A percentile compares a stretch with the other conserved stretches of the same genome.
Conservation (phyloP, 768 basidiomycete genomes). For the Trametes sanguinea region DNA sequence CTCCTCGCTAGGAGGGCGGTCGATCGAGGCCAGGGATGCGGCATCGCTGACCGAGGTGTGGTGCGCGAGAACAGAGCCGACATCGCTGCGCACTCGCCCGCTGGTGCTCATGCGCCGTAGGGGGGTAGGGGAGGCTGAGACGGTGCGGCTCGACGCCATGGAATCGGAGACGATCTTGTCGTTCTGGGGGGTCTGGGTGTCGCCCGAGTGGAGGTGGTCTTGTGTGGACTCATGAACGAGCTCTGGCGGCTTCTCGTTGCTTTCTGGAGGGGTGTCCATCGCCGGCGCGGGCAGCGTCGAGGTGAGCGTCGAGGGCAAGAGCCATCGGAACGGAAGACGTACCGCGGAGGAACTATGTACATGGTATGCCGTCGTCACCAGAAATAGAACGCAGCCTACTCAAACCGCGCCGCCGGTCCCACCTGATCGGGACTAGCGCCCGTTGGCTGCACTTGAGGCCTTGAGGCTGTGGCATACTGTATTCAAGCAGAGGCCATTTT, state of each 20-base stretch:
- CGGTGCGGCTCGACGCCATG: neutral
- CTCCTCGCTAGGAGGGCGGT: slow-evolving; percentile 40
- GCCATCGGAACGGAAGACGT: neutral
- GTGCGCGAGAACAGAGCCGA: slow-evolving; percentile 39
- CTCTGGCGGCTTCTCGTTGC: neutral
- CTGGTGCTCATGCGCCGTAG: neutral
- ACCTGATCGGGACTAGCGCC: too few relatives aligned
- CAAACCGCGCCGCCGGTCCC: too few relatives aligned
- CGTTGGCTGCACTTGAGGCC: too few relatives aligned
- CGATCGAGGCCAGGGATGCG: slow-evolving; percentile 44
- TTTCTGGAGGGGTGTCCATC: slow-evolving; percentile 8
- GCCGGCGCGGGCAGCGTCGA: slow-evolving; percentile 1
- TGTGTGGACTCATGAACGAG: neutral
- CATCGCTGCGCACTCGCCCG: slow-evolving; percentile 22
- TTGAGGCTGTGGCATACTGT: too few relatives aligned
- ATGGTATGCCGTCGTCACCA: too few relatives aligned
- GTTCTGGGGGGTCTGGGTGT: neutral
- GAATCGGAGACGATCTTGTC: neutral
- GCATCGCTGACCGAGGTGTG: slow-evolving; percentile 37
- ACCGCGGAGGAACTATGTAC: neutral
- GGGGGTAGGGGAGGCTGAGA: neutral
- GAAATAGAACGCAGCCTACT: too few relatives aligned
- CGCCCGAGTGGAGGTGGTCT: neutral
- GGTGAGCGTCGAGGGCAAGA: slow-evolving; percentile 6
- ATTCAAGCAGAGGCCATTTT: too few relatives aligned